Evolutionary conservation across 139 green algal genomes (phyloP).

Genomic region (Pleodorina starrii): DNA sequence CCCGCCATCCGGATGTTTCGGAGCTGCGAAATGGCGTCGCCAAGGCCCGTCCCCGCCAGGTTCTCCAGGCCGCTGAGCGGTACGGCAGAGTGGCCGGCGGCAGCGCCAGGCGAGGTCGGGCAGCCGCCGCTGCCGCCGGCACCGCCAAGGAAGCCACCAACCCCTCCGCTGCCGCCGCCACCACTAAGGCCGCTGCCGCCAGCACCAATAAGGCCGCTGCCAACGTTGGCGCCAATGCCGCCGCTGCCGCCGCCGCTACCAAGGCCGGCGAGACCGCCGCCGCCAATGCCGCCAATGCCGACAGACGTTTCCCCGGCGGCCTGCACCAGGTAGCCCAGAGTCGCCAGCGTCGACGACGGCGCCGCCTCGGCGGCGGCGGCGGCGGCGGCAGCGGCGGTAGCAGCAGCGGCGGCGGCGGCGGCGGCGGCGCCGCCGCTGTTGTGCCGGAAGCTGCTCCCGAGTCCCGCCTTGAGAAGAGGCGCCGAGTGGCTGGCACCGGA

Average conservation of each 20-base stretch:
- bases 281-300: background rate
- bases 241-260: background rate
- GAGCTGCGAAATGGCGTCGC: conserved; percentile 41
- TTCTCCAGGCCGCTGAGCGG: conserved; percentile 20
- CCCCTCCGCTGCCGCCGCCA: background rate
- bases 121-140: background rate
- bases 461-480: too few species aligned
- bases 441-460: too few species aligned
- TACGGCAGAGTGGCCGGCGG: background rate
- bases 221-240: background rate
- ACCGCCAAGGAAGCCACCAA: background rate
- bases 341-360: too few species aligned
- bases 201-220: too few species aligned
- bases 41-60: conserved; percentile 11
- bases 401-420: too few species aligned
- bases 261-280: background rate
- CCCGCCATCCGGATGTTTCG: conserved; percentile 17
- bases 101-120: background rate
- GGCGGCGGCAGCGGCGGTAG: too few species aligned
- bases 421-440: too few species aligned
- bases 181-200: conserved; percentile 1
- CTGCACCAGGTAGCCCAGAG: too few species aligned
- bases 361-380: too few species aligned
- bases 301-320: too few species aligned
- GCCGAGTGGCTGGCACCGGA: too few species aligned